A percentile compares a stretch with the other conserved stretches of the same genome.
These are phyloP conservation scores for Phlebopus sp. DNA, from an alignment of 1,284 basidiomycete genomes.

Conservation along the genomic window DNA sequence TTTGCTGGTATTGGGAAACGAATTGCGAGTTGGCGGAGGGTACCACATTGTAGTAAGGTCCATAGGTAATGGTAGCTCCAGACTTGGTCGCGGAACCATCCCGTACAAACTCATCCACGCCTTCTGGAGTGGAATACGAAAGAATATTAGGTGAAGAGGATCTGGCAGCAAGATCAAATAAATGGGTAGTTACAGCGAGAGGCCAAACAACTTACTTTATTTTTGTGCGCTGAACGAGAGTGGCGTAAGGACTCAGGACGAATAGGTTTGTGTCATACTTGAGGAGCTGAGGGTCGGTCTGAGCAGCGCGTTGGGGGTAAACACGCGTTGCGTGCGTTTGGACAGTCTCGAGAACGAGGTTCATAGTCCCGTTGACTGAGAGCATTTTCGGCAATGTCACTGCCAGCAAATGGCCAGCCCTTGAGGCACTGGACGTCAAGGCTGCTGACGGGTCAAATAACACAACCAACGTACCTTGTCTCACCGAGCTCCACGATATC, in stretches of 20 bases:
- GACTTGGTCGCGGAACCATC: conserved; percentile 68
- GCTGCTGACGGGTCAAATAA: neutral
- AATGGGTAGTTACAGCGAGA: conserved; percentile 6
- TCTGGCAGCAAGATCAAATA: conserved; percentile 38
- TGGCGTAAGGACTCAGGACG: conserved; percentile 81
- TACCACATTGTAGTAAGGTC: conserved; percentile 78
- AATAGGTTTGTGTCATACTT: conserved; percentile 75
- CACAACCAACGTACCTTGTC: conserved; percentile 42
- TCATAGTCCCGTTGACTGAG: conserved; percentile 56
- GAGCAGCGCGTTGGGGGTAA: conserved; percentile 70
- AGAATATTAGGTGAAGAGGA: conserved; percentile 64
- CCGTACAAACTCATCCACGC: conserved; percentile 52
- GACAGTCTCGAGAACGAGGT: conserved; percentile 73
- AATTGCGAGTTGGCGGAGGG: conserved; percentile 58
- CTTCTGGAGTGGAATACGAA: conserved; percentile 64
- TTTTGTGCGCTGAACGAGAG: conserved; percentile 82
- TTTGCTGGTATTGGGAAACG: conserved; percentile 58
- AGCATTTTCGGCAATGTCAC: conserved; percentile 47
- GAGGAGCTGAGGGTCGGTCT: conserved; percentile 79
- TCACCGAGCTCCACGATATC: conserved; percentile 49
- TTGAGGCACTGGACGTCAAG: conserved; percentile 10
- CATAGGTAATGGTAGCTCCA: conserved; percentile 82
- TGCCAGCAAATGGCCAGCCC: conserved; percentile 44
- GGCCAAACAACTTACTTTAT: conserved; percentile 56
- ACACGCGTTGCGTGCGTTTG: conserved; percentile 76